Evolutionary conservation across 2,329 filamentous ascomycete species (phyloP).

Genomic region (Penicillium expansum): DNA sequence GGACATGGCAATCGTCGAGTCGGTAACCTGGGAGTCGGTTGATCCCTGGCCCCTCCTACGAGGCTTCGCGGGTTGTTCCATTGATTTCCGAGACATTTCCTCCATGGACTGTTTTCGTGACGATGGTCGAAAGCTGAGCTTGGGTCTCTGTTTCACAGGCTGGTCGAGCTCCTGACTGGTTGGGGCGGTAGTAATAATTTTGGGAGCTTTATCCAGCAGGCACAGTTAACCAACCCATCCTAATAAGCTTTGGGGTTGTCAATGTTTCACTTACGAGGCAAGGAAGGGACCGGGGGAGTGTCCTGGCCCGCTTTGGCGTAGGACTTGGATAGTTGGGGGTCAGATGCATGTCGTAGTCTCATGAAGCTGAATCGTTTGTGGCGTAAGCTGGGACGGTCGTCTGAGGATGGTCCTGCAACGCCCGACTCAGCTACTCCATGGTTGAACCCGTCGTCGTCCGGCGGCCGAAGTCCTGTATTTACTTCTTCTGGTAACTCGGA

Average conservation of each 20-base stretch:
- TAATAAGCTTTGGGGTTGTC: background rate
- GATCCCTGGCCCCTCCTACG: slow-evolving; percentile 27
- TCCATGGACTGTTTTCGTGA: slow-evolving; percentile 36
- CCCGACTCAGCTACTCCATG: slow-evolving; percentile 17
- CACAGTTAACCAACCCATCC: background rate
- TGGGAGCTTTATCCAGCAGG: slow-evolving; percentile 46
- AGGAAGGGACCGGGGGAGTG: slow-evolving; percentile 39
- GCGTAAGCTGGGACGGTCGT: slow-evolving; percentile 27
- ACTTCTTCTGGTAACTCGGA: slow-evolving; percentile 16
- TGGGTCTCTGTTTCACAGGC: slow-evolving; percentile 40
- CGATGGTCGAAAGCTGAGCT: slow-evolving; percentile 40
- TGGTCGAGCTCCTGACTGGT: slow-evolving; percentile 61
- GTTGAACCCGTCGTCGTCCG: slow-evolving; percentile 14
- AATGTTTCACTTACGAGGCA: slow-evolving; percentile 37
- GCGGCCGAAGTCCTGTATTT: slow-evolving; percentile 13
- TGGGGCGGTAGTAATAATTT: slow-evolving; percentile 89
- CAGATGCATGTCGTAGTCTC: slow-evolving; percentile 87
- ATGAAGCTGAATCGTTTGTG: slow-evolving; percentile 63
- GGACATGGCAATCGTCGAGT: slow-evolving; percentile 35
- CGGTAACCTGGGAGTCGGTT: slow-evolving; percentile 29
- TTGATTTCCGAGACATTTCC: slow-evolving; percentile 23
- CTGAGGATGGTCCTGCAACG: slow-evolving; percentile 17
- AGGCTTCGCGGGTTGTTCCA: slow-evolving; percentile 19
- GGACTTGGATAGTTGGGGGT: slow-evolving; percentile 78
- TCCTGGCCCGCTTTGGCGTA: slow-evolving; percentile 64